Evolutionary conservation across 2,329 filamentous ascomycete genomes (phyloP), one percentile per base, ranked within the genome.

Genomic region (Amylocarpus encephaloides): DNA sequence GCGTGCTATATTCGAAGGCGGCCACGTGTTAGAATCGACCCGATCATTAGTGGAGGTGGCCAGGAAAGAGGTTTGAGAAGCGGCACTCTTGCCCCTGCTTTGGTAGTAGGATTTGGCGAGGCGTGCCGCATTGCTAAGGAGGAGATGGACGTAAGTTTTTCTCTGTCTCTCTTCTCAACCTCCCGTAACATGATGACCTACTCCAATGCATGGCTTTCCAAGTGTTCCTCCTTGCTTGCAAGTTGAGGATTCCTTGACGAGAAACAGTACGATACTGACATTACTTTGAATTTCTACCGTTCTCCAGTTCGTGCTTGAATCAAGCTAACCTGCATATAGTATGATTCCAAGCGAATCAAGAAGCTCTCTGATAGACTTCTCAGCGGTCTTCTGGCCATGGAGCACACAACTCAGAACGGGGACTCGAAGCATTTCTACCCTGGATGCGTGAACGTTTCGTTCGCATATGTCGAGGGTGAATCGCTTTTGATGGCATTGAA

Each of bases 401-500:
- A 97, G 68, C 93, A 98, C 71, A 95, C 93, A 2, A 80, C 78
- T 7, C 83, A 95, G 61, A 98, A 98, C 64, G 93, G 93, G 45
- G 89, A 93, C 61, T 77, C 83, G 1, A 71, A 85, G 4, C 78
- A 81, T 46, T 94, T 94, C 69, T 98, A 98, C 67, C 90, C 93
- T 1, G 93, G 93, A 56, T 98, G 93, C 62, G 92, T 98, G 54
- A 98, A 98, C 68, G 87, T 98, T 10, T 98, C 93, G 0, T 98
- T 98, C 66, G 92, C 93, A 32, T 98, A 98, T 64, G 90, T 98
- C 4, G 93, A 98, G 71, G 93, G 93, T 59, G 93, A 98, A 71
- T 97, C 93, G 2, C 83, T 98, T 1, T 78, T 98, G 56, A 98
- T 98, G 93, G 93, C 93, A 0, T 74, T 98, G 41, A 98, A 98